A percentile compares a stretch with the other conserved stretches of the same genome.
Conservation (phyloP, 2,329 filamentous ascomycete genomes). For the Colletotrichum musae region DNA sequence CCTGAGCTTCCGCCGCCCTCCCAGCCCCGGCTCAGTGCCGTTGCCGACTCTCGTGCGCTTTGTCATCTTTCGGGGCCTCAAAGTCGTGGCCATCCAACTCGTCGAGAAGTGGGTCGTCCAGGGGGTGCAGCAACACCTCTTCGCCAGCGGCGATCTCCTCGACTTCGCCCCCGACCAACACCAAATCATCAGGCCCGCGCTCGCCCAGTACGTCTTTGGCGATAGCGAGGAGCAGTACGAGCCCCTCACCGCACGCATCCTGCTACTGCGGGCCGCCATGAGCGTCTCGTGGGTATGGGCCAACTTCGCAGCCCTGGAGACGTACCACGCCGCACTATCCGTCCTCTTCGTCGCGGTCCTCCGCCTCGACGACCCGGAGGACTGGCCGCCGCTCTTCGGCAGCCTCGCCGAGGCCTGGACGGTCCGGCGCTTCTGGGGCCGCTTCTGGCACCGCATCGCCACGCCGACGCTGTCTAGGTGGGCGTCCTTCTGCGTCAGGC, state of each 20-base stretch:
- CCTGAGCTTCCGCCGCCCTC: neutral
- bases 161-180: constrained; percentile 5
- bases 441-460: constrained; percentile 36
- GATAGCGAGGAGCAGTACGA: neutral
- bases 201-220: neutral
- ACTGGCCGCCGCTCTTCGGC: constrained; percentile 40
- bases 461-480: constrained; percentile 18
- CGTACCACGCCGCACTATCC: neutral
- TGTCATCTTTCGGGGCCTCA: neutral
- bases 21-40: neutral
- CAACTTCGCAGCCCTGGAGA: constrained; percentile 17
- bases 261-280: constrained; percentile 6
- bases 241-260: neutral
- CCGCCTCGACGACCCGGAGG: constrained; percentile 21
- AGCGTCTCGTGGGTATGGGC: constrained; percentile 36
- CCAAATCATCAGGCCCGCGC: neutral
- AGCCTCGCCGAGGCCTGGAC: constrained; percentile 21
- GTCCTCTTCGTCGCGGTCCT: constrained; percentile 11
- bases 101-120: neutral
- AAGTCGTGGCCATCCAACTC: neutral
- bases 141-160: neutral
- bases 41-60: neutral
- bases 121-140: neutral
- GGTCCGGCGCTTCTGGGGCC: constrained; percentile 35
- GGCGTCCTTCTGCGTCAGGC: neutral